phyloP scores from a whole-genome alignment of 306 rosid species.

The Cucumis sativus region DNA sequence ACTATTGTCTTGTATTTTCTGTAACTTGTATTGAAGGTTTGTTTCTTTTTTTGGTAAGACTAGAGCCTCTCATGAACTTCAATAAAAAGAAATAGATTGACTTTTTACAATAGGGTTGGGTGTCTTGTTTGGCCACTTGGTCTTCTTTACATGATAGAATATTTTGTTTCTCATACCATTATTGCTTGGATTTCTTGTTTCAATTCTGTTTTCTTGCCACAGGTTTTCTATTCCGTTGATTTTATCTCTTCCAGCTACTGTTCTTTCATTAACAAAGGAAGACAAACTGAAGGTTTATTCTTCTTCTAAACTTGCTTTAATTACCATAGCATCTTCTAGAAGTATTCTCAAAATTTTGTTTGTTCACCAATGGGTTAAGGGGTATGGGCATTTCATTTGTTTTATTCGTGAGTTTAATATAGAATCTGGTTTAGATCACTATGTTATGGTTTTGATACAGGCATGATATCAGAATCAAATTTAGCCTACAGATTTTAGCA shows the following conservation, averaged over 20 bases:
- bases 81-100: background rate
- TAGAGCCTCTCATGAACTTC: background rate
- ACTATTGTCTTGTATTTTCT: background rate
- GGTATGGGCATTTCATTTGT: background rate
- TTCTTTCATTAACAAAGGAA: slow-evolving; percentile 63
- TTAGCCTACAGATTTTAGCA: background rate
- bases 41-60: background rate
- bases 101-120: background rate
- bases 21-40: background rate
- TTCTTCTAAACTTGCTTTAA: background rate
- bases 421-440: background rate
- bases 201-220: slow-evolving; percentile 19
- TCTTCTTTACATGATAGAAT: slow-evolving; percentile 3
- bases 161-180: background rate
- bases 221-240: slow-evolving; percentile 79
- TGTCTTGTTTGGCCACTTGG: background rate
- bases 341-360: background rate
- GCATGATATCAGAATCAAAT: background rate
- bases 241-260: slow-evolving; percentile 74
- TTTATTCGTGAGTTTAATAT: background rate
- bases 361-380: background rate
- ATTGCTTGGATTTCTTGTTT: background rate
- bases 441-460: background rate
- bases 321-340: background rate
- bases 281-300: slow-evolving; percentile 66